Conservation (phyloP, 1,284 basidiomycete genomes). For the Ganoderma resinaceum region DNA sequence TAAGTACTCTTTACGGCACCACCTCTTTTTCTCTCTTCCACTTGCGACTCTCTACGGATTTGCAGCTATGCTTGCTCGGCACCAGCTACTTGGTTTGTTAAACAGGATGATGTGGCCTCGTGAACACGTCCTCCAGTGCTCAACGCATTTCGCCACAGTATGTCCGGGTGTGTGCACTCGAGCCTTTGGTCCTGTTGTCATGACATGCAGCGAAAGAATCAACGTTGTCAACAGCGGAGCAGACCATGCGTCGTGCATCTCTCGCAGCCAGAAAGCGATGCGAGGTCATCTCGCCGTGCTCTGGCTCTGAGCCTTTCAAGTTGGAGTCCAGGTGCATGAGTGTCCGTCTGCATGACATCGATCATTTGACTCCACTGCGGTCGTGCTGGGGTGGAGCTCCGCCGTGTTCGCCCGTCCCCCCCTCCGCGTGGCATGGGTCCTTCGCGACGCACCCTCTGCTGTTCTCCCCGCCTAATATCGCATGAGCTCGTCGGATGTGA, state of each 20-base stretch:
- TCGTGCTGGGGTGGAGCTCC: neutral
- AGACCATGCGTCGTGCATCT: neutral
- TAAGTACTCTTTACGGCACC: neutral
- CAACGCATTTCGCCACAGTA: neutral
- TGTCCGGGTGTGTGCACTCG: neutral
- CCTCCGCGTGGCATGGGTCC: neutral
- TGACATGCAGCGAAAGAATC: neutral
- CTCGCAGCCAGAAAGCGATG: neutral
- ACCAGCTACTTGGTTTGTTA: neutral
- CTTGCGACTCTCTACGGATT: neutral
- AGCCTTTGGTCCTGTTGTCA: neutral
- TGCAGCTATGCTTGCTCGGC: neutral
- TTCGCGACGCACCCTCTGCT: neutral
- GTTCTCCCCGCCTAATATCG: neutral
- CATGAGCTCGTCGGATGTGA: neutral
- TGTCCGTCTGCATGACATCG: neutral
- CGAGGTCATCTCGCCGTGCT: neutral
- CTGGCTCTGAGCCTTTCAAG: neutral
- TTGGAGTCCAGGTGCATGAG: neutral
- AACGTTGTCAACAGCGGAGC: neutral
- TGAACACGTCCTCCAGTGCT: neutral
- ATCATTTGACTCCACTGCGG: neutral
- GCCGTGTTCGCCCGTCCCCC: neutral
- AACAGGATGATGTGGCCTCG: no score
- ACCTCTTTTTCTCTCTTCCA: neutral